phyloP scores from a whole-genome alignment of 805 yeast genomes.

The Candida nitratophila region DNA sequence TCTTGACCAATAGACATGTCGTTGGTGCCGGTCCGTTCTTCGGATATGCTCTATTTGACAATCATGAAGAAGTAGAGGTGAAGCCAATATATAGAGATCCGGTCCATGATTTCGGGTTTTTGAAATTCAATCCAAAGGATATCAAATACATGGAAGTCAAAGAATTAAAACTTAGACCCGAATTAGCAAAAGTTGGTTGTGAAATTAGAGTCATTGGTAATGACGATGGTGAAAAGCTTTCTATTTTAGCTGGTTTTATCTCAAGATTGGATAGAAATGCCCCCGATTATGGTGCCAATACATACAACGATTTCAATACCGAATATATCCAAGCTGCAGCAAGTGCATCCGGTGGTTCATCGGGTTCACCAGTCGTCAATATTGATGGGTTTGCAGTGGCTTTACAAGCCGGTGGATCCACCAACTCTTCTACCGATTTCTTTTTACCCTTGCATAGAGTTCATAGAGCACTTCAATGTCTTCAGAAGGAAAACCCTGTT shows the following conservation, averaged over 20 bases:
- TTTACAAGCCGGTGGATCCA: constrained; percentile 88
- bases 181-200: constrained; percentile 81
- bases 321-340: constrained; percentile 96
- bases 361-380: constrained; percentile 95
- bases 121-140: constrained; percentile 64
- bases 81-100: constrained; percentile 88
- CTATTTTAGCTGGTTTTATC: constrained; percentile 82
- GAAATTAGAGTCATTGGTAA: constrained; percentile 94
- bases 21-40: constrained; percentile 93
- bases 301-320: constrained; percentile 89
- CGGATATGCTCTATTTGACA: constrained; percentile 88
- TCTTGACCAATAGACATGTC: constrained; percentile 88
- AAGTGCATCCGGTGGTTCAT: constrained; percentile 90
- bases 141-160: constrained; percentile 70
- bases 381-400: constrained; percentile 85
- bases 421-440: constrained; percentile 89
- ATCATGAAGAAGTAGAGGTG: constrained; percentile 88
- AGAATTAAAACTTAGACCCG: constrained; percentile 67
- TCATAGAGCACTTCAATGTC: constrained; percentile 68
- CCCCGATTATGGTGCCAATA: constrained; percentile 83
- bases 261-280: constrained; percentile 87
- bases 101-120: constrained; percentile 89
- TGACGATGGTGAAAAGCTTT: constrained; percentile 91
- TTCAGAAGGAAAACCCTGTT: constrained; percentile 49
- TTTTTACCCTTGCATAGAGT: constrained; percentile 84